Percentiles rank a stretch among this genome's conserved stretches.
phyloP scores from a whole-genome alignment of 768 basidiomycete genomes.

The Arthromyces matolae region DNA sequence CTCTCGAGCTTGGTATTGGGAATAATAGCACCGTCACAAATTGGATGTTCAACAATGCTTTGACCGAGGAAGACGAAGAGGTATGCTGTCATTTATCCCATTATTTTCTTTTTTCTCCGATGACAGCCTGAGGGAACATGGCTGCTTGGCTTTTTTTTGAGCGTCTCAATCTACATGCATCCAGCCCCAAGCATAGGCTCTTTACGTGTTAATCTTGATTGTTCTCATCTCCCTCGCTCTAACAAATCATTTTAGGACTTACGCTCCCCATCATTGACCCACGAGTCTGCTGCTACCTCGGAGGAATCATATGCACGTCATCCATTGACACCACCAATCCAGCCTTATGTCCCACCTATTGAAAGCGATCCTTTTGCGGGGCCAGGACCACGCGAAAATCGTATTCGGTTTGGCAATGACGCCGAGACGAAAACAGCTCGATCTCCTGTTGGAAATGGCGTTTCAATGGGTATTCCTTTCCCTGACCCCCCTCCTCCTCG shows the following conservation, averaged over 20 bases:
- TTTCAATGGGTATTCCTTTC: slow-evolving; percentile 19
- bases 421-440: slow-evolving; percentile 2
- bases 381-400: slow-evolving; percentile 2
- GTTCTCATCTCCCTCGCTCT: neutral
- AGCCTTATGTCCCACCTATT: slow-evolving; percentile 10
- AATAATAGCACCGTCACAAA: slow-evolving; percentile 56
- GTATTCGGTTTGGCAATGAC: slow-evolving; percentile 5
- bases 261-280: slow-evolving; percentile 30
- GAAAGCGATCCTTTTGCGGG: slow-evolving; percentile 12
- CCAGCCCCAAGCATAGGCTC: too few species aligned
- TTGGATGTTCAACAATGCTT: slow-evolving; percentile 68
- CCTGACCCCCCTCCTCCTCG: slow-evolving; percentile 26
- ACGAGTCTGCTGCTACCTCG: slow-evolving; percentile 30
- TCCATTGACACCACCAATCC: slow-evolving; percentile 17
- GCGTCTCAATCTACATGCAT: too few species aligned
- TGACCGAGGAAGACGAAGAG: slow-evolving; percentile 55
- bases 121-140: neutral
- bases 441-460: neutral
- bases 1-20: slow-evolving; percentile 63
- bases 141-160: neutral
- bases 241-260: slow-evolving; percentile 7
- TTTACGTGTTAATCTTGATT: slow-evolving; percentile 1
- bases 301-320: slow-evolving; percentile 29
- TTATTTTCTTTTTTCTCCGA: neutral
- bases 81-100: slow-evolving; percentile 21